Base-by-base conservation (phyloP, 345 rosid genomes). In the Lepidium africanum region DNA sequence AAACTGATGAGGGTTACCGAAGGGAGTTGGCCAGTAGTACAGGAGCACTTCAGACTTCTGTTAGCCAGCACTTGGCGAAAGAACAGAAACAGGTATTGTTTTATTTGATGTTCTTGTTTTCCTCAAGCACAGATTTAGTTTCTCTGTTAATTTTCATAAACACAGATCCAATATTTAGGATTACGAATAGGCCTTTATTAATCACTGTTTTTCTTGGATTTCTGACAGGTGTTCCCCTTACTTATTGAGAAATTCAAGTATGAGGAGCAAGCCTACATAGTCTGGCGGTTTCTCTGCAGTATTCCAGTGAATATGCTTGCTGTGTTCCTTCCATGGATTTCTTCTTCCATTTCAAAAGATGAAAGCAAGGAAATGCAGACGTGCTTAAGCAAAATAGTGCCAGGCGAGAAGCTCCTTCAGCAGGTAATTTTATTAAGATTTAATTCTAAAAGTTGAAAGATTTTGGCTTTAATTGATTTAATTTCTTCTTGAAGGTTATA, bases 51-150 rank as follows among this genome's bases (percentile, higher is more conserved):
- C 91, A 77, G 80, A 92, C 96, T 56, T 89, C 96, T 23, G 84
- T 92, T 67, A 85, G 80, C 75, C 96, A 92, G 84, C 98, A 92
- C 77, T 84, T 92, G 93, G 85, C 88, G 46, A 92, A 92, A 82
- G 98, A 92, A 87, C 96, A 92, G 77, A 92, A 87, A 50, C 98
- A 92, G 96, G 98, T 92, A 7, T 2, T 12, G 16, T 21, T 59
- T 51, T 59, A 3, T 64, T 38, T 37, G 15, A 46, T 36, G 37
- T 10, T 48, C 54, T 27, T 48, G 9, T 35, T 67, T 68, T 14
- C 52, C 52, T 59, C 45, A n/a, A 43, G 36, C 27, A 51, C 27
- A 41, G 13, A 15, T 46, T 10, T 42, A 9, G 37, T 59, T 73
- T 40, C 33, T 63, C 54, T 52, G 54, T 38, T 73, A 45, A 15